Conservation (phyloP, 1,284 basidiomycete species). For the Malassezia sympodialis region DNA sequence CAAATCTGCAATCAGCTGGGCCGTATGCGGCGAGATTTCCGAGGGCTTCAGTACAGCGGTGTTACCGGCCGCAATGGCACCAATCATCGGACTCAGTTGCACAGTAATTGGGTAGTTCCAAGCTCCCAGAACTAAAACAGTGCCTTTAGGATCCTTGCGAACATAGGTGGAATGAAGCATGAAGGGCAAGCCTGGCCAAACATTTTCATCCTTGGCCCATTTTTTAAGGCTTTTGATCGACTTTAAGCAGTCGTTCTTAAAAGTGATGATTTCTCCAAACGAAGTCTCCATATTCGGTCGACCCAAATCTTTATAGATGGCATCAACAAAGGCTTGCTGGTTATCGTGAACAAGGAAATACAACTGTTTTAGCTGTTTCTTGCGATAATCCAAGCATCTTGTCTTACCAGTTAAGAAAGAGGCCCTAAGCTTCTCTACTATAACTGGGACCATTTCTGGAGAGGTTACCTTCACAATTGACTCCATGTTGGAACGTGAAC, state of each 20-base stretch:
- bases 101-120: constrained; percentile 47
- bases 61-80: constrained; percentile 50
- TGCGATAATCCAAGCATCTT: constrained; percentile 55
- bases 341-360: constrained; percentile 60
- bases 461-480: constrained; percentile 4
- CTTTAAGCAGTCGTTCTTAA: constrained; percentile 55
- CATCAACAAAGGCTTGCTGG: constrained; percentile 52
- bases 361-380: constrained; percentile 59
- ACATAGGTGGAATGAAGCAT: constrained; percentile 41
- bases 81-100: constrained; percentile 48
- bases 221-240: constrained; percentile 59
- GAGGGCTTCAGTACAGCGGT: constrained; percentile 56
- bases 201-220: constrained; percentile 46
- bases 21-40: constrained; percentile 62
- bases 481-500: neutral
- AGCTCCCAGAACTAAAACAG: constrained; percentile 51
- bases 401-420: constrained; percentile 56
- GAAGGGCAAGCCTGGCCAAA: constrained; percentile 43
- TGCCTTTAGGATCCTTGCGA: constrained; percentile 49
- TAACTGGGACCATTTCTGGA: constrained; percentile 16
- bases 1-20: constrained; percentile 62
- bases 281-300: constrained; percentile 50
- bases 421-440: constrained; percentile 51
- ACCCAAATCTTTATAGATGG: constrained; percentile 55
- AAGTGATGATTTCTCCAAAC: constrained; percentile 43